Base-by-base conservation (phyloP, 768 basidiomycete genomes). In the Boletus vinaceobasis region DNA sequence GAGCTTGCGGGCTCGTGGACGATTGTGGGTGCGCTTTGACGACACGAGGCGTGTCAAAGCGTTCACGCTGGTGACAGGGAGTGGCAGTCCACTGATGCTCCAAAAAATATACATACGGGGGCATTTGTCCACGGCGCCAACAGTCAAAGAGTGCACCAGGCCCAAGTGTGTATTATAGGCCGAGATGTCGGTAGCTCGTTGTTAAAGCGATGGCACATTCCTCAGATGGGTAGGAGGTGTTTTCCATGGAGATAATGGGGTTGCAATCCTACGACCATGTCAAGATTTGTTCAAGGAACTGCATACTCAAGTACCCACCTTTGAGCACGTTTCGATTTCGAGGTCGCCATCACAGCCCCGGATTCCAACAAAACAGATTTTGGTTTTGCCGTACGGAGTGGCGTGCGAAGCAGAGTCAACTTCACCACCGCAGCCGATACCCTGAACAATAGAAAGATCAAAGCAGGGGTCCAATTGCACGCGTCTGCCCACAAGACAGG, bases 21-120 rank as follows among this genome's bases (percentile, higher is more conserved):
- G 53, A 58, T 60, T 56, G 58, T 56, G 51, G 60, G 59, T 14
- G 50, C 38, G 65, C 69, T 65, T 58, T 62, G 65, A 48, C 44
- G 33, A 48, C 68, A 68, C 66, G 68, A 70, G 68, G 61, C 61
- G 17, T 52, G 37, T 29, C 60, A 64, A 64, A 56, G 53, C 51
- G 44, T 44, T 39, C 51, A 49, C 38, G 39, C 36, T 13, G 39
- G 33, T 56, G 43, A 52, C 56, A 54, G 39, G 36, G 23, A 56
- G 56, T 58, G 61, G 61, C 58, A 45, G 48, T 48, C 50, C 38
- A 48, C 43, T 10, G 26, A 51, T 48, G n/a, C 40, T 38, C 52
- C 43, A 43, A 37, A 43, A 43, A 58, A 60, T 39, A 31, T 49
- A 43, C 43, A 23, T 17, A 26, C 14, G 35, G 37, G 45, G 33